Conservation (phyloP, 208 protist genomes). For the Spongospora subterranea region DNA sequence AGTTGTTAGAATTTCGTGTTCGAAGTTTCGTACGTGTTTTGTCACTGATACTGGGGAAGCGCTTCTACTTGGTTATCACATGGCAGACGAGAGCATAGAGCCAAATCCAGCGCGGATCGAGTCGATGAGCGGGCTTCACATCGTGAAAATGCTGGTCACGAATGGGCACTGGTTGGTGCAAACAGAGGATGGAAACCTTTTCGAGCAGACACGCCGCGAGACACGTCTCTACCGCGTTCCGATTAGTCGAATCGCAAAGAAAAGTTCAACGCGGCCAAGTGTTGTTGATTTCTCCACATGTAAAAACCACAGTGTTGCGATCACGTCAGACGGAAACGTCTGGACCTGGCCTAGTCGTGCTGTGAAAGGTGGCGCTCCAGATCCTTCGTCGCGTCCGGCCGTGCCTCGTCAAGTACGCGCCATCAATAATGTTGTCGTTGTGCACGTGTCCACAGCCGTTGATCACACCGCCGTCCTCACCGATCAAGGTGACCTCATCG, state of each 20-base stretch:
- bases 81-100: slow-evolving; percentile 30
- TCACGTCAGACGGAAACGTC: not conserved
- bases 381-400: not conserved
- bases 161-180: slow-evolving; percentile 47
- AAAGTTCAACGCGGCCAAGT: not conserved
- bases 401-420: not conserved
- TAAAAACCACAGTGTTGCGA: slow-evolving; percentile 34
- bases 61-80: slow-evolving; percentile 23
- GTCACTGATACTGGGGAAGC: slow-evolving; percentile 10
- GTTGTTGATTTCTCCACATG: not conserved
- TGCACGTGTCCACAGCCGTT: not conserved
- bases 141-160: slow-evolving; percentile 8
- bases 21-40: slow-evolving; percentile 34
- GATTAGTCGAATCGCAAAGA: not conserved
- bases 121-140: not conserved
- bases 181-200: not conserved
- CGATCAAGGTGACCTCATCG: slow-evolving; percentile 27
- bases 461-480: slow-evolving; percentile 22
- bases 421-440: slow-evolving; percentile 4
- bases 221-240: slow-evolving; percentile 20
- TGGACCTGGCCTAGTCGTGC: slow-evolving; percentile 32
- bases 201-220: slow-evolving; percentile 45
- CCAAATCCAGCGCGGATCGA: not conserved
- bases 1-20: slow-evolving; percentile 19
- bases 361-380: slow-evolving; percentile 8